phyloP scores from a whole-genome alignment of 106 monocot genomes.

The Dendrobium huoshanense region DNA sequence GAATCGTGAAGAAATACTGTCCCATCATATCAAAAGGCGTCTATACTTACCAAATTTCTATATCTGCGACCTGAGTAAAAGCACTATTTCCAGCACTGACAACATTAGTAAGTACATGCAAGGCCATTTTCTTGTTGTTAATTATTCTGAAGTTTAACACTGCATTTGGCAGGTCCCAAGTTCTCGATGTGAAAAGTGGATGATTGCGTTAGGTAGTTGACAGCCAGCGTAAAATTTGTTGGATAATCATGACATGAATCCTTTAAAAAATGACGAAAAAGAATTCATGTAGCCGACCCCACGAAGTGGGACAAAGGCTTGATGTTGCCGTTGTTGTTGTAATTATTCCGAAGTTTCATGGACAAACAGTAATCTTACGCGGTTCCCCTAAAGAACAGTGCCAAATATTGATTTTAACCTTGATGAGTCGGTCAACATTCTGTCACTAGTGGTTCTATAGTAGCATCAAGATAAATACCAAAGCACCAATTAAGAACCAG shows the following conservation, averaged over 20 bases:
- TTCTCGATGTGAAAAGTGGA: too few species aligned
- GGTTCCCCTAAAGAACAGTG: background rate
- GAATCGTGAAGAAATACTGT: constrained; percentile 11
- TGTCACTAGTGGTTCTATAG: background rate
- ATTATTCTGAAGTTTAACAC: background rate
- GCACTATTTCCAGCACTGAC: too few species aligned
- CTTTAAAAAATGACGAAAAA: too few species aligned
- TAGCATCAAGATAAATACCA: background rate
- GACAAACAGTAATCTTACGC: background rate
- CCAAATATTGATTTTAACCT: background rate
- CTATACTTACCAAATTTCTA: constrained; percentile 1
- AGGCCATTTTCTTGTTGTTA: background rate
- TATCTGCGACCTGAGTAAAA: background rate
- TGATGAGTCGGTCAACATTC: background rate
- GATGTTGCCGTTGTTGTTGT: background rate
- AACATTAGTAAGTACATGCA: background rate
- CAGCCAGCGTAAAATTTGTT: too few species aligned
- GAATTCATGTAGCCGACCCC: too few species aligned
- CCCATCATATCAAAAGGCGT: background rate
- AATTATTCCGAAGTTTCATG: background rate
- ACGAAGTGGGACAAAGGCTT: too few species aligned
- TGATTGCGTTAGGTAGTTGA: too few species aligned
- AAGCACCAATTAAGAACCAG: background rate
- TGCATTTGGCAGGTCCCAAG: too few species aligned
- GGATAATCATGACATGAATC: too few species aligned